Evolutionary conservation across 2,329 filamentous ascomycete genomes (phyloP).

Genomic region (Verticillium alfalfae): DNA sequence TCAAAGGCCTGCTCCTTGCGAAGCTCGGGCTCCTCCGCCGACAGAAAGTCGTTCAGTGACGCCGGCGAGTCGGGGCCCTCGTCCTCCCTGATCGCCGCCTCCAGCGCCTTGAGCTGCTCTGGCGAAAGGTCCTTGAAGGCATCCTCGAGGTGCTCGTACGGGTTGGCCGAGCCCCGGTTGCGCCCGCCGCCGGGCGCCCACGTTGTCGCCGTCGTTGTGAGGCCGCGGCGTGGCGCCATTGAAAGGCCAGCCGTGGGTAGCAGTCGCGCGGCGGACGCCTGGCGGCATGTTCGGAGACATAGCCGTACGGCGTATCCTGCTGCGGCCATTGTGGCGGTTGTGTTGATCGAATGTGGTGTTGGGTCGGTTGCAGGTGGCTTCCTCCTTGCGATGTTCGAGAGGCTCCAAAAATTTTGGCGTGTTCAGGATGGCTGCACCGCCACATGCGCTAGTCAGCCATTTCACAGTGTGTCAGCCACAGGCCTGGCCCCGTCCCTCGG

Average conservation of each 20-base stretch:
- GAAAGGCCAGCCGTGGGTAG: neutral
- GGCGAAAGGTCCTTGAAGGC: slow-evolving; percentile 8
- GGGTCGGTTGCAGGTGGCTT: neutral
- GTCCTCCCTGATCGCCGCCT: slow-evolving; percentile 22
- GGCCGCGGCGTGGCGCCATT: slow-evolving; percentile 16
- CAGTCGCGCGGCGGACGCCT: slow-evolving; percentile 13
- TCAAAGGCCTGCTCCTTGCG: slow-evolving; percentile 6
- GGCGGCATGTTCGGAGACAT: slow-evolving; percentile 24
- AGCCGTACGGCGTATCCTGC: slow-evolving; percentile 30
- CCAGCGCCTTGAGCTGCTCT: slow-evolving; percentile 14
- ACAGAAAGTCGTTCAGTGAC: slow-evolving; percentile 6
- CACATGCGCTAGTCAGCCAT: neutral
- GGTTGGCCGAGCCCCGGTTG: slow-evolving; percentile 9
- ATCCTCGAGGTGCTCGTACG: slow-evolving; percentile 7
- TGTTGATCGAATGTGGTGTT: neutral
- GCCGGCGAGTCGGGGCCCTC: slow-evolving; percentile 15
- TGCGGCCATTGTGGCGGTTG: slow-evolving; percentile 26
- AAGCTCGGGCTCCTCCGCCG: slow-evolving; percentile 3
- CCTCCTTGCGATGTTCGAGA: neutral
- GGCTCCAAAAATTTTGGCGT: neutral
- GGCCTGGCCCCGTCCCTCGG: neutral
- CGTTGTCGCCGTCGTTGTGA: slow-evolving; percentile 21
- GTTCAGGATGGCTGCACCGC: neutral
- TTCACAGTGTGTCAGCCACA: neutral
- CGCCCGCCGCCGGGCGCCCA: slow-evolving; percentile 8